phyloP scores from a whole-genome alignment of 139 green algal genomes.

The Haematococcus lacustris region DNA sequence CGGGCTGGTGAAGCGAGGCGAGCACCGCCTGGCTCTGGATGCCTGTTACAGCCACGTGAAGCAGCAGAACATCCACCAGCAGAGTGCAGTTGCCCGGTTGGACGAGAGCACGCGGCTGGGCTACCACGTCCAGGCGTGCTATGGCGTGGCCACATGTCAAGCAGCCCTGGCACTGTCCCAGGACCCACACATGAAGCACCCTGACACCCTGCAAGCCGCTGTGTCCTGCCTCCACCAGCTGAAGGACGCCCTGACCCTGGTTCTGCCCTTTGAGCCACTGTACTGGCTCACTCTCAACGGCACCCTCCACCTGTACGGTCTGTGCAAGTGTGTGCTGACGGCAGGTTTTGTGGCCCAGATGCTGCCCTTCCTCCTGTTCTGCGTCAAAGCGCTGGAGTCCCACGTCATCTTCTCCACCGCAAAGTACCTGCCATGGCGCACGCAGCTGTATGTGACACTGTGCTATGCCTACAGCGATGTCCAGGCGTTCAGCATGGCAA shows the following conservation, averaged over 20 bases:
- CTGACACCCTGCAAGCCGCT: slow-evolving; percentile 21
- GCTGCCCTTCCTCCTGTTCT: slow-evolving; percentile 44
- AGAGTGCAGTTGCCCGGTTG: slow-evolving; percentile 17
- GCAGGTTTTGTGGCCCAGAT: slow-evolving; percentile 34
- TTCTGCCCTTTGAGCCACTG: slow-evolving; percentile 30
- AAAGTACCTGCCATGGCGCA: slow-evolving; percentile 45
- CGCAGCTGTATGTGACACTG: slow-evolving; percentile 30
- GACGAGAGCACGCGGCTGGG: slow-evolving; percentile 14
- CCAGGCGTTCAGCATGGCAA: slow-evolving; percentile 7
- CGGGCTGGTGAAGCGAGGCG: slow-evolving; percentile 12
- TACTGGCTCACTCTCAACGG: slow-evolving; percentile 52
- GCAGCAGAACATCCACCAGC: slow-evolving; percentile 18
- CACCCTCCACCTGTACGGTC: slow-evolving; percentile 34
- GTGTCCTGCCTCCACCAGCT: slow-evolving; percentile 27
- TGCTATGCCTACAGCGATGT: slow-evolving; percentile 25
- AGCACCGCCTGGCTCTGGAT: slow-evolving; percentile 31
- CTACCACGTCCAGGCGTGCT: slow-evolving; percentile 35
- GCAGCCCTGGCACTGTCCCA: slow-evolving; percentile 17
- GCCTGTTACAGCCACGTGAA: slow-evolving; percentile 27
- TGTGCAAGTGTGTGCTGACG: slow-evolving; percentile 28
- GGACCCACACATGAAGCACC: slow-evolving; percentile 30
- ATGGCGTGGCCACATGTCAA: slow-evolving; percentile 25
- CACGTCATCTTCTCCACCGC: slow-evolving; percentile 36
- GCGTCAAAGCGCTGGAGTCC: slow-evolving; percentile 36
- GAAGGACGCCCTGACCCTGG: slow-evolving; percentile 23